These are phyloP conservation scores for Tillandsia fasciculata DNA, from an alignment of 176 grass and related monocot genomes.

Conservation along the genomic window DNA sequence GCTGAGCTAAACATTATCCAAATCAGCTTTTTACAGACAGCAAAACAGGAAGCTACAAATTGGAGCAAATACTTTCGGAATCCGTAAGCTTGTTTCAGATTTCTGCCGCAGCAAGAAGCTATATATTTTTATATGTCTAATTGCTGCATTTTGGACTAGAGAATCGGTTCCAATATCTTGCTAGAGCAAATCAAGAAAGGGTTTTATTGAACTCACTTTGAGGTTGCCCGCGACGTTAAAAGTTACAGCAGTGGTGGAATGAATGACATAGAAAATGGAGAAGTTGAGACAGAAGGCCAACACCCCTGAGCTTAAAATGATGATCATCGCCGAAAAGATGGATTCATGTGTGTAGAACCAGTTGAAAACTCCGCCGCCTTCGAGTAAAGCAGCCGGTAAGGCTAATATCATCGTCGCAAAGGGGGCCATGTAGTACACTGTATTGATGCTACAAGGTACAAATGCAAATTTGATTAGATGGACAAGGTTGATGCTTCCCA, in stretches of 20 bases:
- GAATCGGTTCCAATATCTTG: background rate
- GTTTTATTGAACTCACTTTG: slow-evolving; percentile 45
- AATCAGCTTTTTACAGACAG: background rate
- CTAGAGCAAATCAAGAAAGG: background rate
- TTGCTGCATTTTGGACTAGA: too few species aligned
- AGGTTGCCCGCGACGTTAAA: slow-evolving; percentile 97
- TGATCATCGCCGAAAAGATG: slow-evolving; percentile 36
- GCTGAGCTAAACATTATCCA: too few species aligned
- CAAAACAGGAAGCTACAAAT: too few species aligned
- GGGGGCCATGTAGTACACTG: slow-evolving; percentile 95
- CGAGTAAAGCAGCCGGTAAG: slow-evolving; percentile 67
- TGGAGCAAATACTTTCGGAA: too few species aligned
- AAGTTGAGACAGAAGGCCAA: slow-evolving; percentile 96
- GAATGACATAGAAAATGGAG: slow-evolving; percentile 96
- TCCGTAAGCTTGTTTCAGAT: too few species aligned
- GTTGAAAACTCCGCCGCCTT: slow-evolving; percentile 63
- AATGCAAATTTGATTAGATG: background rate
- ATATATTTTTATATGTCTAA: too few species aligned
- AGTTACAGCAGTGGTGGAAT: slow-evolving; percentile 92
- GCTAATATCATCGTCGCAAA: slow-evolving; percentile 96
- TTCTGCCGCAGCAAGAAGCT: too few species aligned
- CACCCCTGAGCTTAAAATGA: slow-evolving; percentile 77
- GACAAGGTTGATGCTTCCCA: too few species aligned
- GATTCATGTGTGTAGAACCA: slow-evolving; percentile 87
- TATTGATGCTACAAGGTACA: slow-evolving; percentile 73